A percentile compares a stretch with the other conserved stretches of the same genome.
Evolutionary conservation across 306 rosid species (phyloP).

Genomic region (Comarum palustre): DNA sequence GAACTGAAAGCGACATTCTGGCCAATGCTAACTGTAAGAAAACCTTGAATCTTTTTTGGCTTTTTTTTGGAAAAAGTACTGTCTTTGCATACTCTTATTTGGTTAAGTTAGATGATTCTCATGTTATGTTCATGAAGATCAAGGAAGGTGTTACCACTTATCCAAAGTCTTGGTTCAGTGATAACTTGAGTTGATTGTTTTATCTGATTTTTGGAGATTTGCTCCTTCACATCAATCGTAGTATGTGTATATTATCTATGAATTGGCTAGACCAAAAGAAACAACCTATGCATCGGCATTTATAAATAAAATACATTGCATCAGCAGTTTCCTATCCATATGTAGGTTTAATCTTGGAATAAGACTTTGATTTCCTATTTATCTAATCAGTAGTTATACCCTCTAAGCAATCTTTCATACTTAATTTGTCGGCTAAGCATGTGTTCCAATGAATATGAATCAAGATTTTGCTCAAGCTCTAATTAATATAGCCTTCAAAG

Average conservation of each 20-base stretch:
- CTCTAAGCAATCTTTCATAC: background rate
- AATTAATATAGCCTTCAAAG: background rate
- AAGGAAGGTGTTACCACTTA: background rate
- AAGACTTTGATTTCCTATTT: background rate
- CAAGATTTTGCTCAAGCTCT: background rate
- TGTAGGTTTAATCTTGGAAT: background rate
- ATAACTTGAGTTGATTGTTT: background rate
- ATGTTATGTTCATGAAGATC: background rate
- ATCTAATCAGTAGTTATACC: background rate
- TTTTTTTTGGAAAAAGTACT: background rate
- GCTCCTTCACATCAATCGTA: background rate
- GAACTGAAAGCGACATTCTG: constrained; percentile 77
- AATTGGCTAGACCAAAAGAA: too few species aligned
- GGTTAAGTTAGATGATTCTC: background rate
- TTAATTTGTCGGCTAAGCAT: background rate
- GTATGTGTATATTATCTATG: background rate
- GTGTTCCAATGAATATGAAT: background rate
- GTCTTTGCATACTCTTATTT: background rate
- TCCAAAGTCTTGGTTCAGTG: background rate
- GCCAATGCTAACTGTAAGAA: constrained; percentile 89
- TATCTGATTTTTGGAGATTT: background rate
- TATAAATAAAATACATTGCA: background rate
- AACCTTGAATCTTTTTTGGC: constrained; percentile 14
- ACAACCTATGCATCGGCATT: background rate
- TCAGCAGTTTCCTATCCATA: background rate